Evolutionary conservation across 2,329 filamentous ascomycete genomes (phyloP).

Genomic region (Cryphonectria naterciae): DNA sequence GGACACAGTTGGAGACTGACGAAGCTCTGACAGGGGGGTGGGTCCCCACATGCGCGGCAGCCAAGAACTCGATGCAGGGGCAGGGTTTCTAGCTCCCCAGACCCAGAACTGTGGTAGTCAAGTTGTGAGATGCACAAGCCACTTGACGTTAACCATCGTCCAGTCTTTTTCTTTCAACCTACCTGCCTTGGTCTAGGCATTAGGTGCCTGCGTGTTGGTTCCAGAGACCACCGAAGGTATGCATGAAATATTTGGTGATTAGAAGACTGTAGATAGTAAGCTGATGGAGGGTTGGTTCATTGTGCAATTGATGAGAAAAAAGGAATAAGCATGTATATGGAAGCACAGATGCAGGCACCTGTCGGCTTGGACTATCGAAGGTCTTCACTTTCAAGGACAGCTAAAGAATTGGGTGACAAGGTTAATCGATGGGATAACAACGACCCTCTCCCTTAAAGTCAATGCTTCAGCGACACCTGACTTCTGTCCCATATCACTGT

Average conservation of each 20-base stretch:
- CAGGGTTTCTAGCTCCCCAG: constrained; percentile 14
- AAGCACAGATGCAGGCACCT: not conserved
- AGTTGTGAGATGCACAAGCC: constrained; percentile 1
- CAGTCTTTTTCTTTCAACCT: not conserved
- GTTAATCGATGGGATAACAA: not conserved
- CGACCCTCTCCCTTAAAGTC: not conserved
- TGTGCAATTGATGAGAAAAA: not conserved
- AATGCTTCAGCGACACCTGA: not conserved
- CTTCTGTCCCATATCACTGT: not conserved
- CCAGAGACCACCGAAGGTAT: not conserved
- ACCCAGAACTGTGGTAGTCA: not conserved
- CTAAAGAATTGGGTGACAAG: not conserved
- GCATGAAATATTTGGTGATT: not conserved
- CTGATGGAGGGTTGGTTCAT: not conserved
- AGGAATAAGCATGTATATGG: not conserved
- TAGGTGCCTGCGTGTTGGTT: not conserved
- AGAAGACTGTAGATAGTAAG: not conserved
- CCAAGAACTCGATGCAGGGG: constrained; percentile 24
- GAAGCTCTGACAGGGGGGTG: constrained; percentile 24
- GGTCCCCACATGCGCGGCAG: constrained; percentile 22
- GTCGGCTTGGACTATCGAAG: not conserved
- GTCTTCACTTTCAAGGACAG: not conserved
- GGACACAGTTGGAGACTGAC: constrained; percentile 33
- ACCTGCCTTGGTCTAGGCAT: not conserved
- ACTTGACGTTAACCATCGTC: not conserved